Evolutionary conservation across 2,329 filamentous ascomycete species (phyloP), one percentile per base, ranked within the genome.

Genomic region (Fusarium musae): DNA sequence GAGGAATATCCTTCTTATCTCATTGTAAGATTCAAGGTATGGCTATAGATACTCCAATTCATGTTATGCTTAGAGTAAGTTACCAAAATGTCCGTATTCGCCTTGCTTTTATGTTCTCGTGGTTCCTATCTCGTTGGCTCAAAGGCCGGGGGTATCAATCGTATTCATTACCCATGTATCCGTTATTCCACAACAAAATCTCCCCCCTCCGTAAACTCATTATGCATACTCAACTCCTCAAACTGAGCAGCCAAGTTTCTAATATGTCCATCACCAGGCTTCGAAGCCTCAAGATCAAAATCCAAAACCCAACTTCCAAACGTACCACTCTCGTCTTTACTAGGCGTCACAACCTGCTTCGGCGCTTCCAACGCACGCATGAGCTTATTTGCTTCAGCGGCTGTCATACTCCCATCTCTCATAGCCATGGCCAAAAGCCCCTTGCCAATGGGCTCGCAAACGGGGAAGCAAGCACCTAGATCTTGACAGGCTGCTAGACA

Each of bases 401-500:
- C 59, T 0, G 66, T 70, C 66, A 69, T 70, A 0, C 66, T 64
- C 1, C 66, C 66, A 0, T 69, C 66, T 1, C 66, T 47, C n/a
- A 69, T 40, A 0, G 66, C 66, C 59, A 69, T 69, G 9, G 66
- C 66, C 0, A 69, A 19, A 3, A 69, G 2, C 0, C 66, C 66
- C 1, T 69, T 69, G 6, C 66, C 66, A 0, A 69, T n/a, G 0
- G 66, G 59, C 1, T 65, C 59, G 1, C 62, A 69, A 3, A 69
- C 66, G 0, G 66, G 66, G 0, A 69, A 69, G 4, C 66, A 69
- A 0, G 30, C 40, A 0, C 66, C 50, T 0, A 69, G 40, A 2
- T 69, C 66, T 43, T 69, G 66, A 13, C 66, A 69, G 1, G 66
- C 66, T 2, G 66, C 66, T 1, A 69, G 28, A 40, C 66, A 69